A percentile compares a stretch with the other conserved stretches of the same genome.
Conservation (phyloP, 306 rosid species). For the Begonia peltatifolia region DNA sequence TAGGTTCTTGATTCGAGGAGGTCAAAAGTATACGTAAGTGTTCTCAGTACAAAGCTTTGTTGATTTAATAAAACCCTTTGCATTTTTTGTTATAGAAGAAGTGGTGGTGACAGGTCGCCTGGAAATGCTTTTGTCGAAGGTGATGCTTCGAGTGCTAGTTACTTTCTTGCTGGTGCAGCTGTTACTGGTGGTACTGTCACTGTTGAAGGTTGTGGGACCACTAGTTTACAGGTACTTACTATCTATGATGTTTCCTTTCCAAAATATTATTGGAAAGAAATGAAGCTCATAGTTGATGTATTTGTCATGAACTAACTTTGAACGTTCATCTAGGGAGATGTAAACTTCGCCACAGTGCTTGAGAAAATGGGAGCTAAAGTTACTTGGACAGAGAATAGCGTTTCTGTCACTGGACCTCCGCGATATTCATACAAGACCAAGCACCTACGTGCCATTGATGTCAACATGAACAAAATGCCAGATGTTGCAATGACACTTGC, state of each 20-base stretch:
- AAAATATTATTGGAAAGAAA: background rate
- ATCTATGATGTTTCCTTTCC: background rate
- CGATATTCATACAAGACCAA: slow-evolving; percentile 44
- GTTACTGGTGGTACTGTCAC: slow-evolving; percentile 97
- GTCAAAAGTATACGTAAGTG: slow-evolving; percentile 94
- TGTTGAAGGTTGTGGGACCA: slow-evolving; percentile 91
- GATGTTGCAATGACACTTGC: slow-evolving; percentile 99
- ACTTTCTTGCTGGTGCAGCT: slow-evolving; percentile 99
- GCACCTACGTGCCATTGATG: slow-evolving; percentile 69
- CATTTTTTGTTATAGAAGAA: no score
- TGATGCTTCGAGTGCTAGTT: slow-evolving; percentile 99
- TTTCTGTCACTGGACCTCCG: slow-evolving; percentile 72
- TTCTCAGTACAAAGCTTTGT: slow-evolving; percentile 4
- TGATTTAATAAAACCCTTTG: no score
- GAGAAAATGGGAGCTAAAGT: slow-evolving; percentile 98
- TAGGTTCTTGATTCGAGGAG: slow-evolving; percentile 69
- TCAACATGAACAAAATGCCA: slow-evolving; percentile 99
- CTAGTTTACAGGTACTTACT: slow-evolving; percentile 81
- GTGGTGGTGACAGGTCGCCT: slow-evolving; percentile 46
- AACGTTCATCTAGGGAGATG: slow-evolving; percentile 61
- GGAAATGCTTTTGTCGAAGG: slow-evolving; percentile 96
- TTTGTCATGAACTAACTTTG: no score
- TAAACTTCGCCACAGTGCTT: slow-evolving; percentile 90
- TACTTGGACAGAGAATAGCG: slow-evolving; percentile 88
- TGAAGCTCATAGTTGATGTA: no score